Percentiles rank a stretch among this genome's conserved stretches.
phyloP scores from a whole-genome alignment of 768 basidiomycete genomes.

The Leccinum uliginosum region DNA sequence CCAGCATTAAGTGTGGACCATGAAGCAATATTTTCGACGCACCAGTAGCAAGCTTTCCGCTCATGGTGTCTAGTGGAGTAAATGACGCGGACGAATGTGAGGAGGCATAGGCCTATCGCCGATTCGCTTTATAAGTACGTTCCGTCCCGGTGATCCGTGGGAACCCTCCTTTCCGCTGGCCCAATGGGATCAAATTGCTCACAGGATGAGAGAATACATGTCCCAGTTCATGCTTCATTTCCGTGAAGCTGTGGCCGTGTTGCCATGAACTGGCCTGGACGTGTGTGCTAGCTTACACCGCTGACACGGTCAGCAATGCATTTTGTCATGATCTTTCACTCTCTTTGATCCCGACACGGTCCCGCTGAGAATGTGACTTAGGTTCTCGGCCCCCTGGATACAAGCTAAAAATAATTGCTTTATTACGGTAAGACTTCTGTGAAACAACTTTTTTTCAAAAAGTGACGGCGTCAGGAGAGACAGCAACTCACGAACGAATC shows the following conservation, averaged over 20 bases:
- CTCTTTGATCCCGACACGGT: neutral
- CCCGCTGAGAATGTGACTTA: neutral
- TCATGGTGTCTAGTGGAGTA: constrained; percentile 39
- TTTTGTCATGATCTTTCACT: neutral
- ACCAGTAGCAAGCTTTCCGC: constrained; percentile 64
- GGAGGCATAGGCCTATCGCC: neutral
- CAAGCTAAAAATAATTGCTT: neutral
- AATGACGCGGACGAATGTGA: constrained; percentile 5
- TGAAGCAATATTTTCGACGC: neutral
- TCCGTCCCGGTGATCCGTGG: constrained; percentile 16
- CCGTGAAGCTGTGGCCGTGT: constrained; percentile 4
- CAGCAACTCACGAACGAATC: neutral
- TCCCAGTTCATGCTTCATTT: neutral
- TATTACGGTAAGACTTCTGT: neutral
- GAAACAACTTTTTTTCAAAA: neutral
- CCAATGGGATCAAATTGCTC: constrained; percentile 6
- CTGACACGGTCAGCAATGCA: constrained; percentile 3
- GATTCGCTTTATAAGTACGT: neutral
- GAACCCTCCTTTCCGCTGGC: constrained; percentile 10
- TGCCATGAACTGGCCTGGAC: neutral
- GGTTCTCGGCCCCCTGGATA: neutral
- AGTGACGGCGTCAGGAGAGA: neutral
- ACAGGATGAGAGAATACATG: constrained; percentile 21
- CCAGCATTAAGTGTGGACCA: neutral
- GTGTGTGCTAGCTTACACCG: constrained; percentile 7